Percentiles rank a stretch among this genome's conserved stretches.
These are phyloP conservation scores for Gnomoniopsis sp. DNA, from an alignment of 2,329 filamentous ascomycete genomes.

Conservation along the genomic window DNA sequence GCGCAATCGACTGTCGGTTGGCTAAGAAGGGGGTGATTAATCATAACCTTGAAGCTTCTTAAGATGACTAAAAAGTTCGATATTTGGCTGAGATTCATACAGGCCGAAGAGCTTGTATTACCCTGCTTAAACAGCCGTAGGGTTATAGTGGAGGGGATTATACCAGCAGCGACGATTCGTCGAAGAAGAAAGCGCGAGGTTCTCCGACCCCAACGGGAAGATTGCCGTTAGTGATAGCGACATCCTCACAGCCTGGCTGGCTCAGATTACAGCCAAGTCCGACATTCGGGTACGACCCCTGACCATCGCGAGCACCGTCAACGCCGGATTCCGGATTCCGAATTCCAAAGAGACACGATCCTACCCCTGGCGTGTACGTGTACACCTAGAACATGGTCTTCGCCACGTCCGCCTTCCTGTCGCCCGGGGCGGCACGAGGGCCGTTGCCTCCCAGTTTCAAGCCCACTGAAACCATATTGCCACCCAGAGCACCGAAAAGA, in stretches of 20 bases:
- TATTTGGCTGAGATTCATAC: too few species aligned
- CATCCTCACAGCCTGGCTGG: background rate
- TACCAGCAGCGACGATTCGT: background rate
- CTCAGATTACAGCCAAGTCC: background rate
- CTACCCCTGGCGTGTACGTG: background rate
- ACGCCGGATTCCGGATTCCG: background rate
- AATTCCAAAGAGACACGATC: background rate
- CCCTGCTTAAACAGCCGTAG: too few species aligned
- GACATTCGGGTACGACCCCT: background rate
- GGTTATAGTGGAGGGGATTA: too few species aligned
- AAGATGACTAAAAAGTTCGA: too few species aligned
- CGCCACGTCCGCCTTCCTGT: background rate
- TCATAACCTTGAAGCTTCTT: too few species aligned
- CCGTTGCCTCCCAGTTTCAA: background rate
- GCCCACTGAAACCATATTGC: background rate
- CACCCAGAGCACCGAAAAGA: background rate
- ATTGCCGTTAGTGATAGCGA: background rate
- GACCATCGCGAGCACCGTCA: background rate
- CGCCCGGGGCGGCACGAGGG: background rate
- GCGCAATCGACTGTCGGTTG: too few species aligned
- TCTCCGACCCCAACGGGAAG: background rate
- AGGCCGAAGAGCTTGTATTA: too few species aligned
- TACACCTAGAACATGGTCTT: background rate
- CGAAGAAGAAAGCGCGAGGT: background rate
- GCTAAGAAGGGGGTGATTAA: too few species aligned